Conservation (phyloP, 148 eudicot species). For the Spergularia marina region DNA sequence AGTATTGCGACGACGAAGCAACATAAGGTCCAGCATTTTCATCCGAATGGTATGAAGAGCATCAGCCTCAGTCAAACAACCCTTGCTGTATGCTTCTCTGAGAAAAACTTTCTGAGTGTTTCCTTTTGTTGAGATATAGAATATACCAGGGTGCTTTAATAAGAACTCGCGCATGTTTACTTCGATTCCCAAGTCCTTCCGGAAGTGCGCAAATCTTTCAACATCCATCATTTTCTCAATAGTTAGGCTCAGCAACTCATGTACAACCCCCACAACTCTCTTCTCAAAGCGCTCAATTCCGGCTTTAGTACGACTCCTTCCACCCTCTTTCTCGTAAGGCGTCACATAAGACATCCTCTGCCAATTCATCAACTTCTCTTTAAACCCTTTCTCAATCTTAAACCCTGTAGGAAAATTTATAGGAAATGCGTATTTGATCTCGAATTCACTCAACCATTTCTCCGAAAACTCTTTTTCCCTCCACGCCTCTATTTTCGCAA, state of each 20-base stretch:
- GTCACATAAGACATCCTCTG: constrained; percentile 66
- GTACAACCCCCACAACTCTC: constrained; percentile 63
- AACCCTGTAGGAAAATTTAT: constrained; percentile 72
- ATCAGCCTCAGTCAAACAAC: constrained; percentile 42
- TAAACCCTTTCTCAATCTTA: constrained; percentile 54
- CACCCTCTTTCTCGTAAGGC: constrained; percentile 57
- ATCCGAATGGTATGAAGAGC: constrained; percentile 50
- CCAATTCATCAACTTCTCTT: constrained; percentile 69
- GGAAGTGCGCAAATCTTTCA: constrained; percentile 62
- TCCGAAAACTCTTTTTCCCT: constrained; percentile 62
- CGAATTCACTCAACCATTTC: constrained; percentile 86
- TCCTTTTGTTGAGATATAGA: constrained; percentile 65
- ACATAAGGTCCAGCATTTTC: constrained; percentile 66
- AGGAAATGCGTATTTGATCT: constrained; percentile 77
- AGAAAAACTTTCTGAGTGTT: constrained; percentile 48
- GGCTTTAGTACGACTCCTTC: constrained; percentile 42
- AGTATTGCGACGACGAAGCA: constrained; percentile 51
- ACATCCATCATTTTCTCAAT: constrained; percentile 66
- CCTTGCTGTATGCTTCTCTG: constrained; percentile 65
- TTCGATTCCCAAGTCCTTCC: constrained; percentile 68
- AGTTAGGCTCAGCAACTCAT: constrained; percentile 74
- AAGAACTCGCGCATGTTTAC: constrained; percentile 64
- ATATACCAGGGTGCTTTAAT: constrained; percentile 73
- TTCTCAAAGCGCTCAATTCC: constrained; percentile 70
- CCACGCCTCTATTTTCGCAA: constrained; percentile 65